A percentile compares a stretch with the other conserved stretches of the same genome.
Conservation (phyloP, 768 basidiomycete species). For the Myochromella boudieri region DNA sequence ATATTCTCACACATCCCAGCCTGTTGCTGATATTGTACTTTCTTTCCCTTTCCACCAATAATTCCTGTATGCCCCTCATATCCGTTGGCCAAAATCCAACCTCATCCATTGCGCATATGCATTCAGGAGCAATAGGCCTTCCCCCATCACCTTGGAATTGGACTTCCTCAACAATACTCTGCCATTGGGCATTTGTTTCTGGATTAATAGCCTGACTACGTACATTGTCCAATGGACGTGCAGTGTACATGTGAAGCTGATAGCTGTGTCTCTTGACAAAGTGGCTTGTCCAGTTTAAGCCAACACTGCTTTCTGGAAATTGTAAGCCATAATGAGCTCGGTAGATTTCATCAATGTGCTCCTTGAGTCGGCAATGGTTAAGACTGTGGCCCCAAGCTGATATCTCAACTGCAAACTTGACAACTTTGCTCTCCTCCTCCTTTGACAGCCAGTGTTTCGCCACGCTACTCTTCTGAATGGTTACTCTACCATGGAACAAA, state of each 20-base stretch:
- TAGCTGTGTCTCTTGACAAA: constrained; percentile 11
- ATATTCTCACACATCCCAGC: background rate
- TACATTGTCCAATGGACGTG: constrained; percentile 4
- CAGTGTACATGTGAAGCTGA: constrained; percentile 4
- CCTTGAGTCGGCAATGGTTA: too few species aligned
- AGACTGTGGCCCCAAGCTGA: too few species aligned
- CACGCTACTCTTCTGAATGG: too few species aligned
- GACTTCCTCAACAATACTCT: background rate
- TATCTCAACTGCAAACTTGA: too few species aligned
- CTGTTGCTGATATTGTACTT: constrained; percentile 2
- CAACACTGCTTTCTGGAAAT: too few species aligned
- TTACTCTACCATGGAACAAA: too few species aligned
- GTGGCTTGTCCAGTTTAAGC: too few species aligned
- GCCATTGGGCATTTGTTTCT: constrained; percentile 8
- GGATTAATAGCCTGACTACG: constrained; percentile 13
- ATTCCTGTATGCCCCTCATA: background rate
- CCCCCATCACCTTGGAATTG: constrained; percentile 4
- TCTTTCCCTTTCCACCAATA: background rate
- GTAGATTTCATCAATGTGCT: too few species aligned
- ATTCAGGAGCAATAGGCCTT: constrained; percentile 1
- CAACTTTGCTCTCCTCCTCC: too few species aligned
- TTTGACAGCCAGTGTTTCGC: too few species aligned
- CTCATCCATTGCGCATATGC: constrained; percentile 4
- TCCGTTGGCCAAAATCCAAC: constrained; percentile 1
- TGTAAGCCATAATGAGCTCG: too few species aligned